These are phyloP conservation scores for Aegilops sharonensis DNA, from an alignment of 176 grass and related monocot genomes.

Conservation along the genomic window DNA sequence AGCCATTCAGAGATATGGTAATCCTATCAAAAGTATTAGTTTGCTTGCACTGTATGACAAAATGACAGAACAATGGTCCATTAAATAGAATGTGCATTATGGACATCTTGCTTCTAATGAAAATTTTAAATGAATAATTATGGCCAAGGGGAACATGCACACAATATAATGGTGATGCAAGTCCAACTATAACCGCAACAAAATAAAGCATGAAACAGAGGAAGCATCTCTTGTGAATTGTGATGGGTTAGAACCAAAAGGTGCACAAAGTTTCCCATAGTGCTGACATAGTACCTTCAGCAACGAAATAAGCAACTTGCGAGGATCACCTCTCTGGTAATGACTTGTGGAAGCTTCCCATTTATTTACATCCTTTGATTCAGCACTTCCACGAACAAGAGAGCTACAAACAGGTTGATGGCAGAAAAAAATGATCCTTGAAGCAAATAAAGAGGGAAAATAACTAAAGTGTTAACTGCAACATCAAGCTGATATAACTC, in stretches of 20 bases:
- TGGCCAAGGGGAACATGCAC: neutral
- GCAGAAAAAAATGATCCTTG: constrained; percentile 56
- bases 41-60: neutral
- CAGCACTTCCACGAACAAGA: constrained; percentile 65
- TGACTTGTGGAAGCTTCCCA: constrained; percentile 56
- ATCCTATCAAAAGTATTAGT: neutral
- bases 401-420: constrained; percentile 64
- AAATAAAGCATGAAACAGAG: constrained; percentile 10
- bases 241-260: constrained; percentile 82
- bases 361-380: constrained; percentile 86
- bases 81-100: neutral
- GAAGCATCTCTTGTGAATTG: constrained; percentile 50
- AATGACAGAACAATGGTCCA: neutral
- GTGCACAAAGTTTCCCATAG: constrained; percentile 91
- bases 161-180: neutral
- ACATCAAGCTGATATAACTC: neutral
- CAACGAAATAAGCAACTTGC: constrained; percentile 76
- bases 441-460: constrained; percentile 1
- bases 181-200: neutral
- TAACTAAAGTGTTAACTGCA: neutral
- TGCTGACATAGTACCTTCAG: constrained; percentile 86
- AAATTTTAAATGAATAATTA: neutral
- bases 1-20: neutral
- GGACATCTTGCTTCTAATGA: neutral
- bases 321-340: constrained; percentile 62